Evolutionary conservation across 1,284 basidiomycete species (phyloP).

Genomic region (Tylopilus orsonianus): DNA sequence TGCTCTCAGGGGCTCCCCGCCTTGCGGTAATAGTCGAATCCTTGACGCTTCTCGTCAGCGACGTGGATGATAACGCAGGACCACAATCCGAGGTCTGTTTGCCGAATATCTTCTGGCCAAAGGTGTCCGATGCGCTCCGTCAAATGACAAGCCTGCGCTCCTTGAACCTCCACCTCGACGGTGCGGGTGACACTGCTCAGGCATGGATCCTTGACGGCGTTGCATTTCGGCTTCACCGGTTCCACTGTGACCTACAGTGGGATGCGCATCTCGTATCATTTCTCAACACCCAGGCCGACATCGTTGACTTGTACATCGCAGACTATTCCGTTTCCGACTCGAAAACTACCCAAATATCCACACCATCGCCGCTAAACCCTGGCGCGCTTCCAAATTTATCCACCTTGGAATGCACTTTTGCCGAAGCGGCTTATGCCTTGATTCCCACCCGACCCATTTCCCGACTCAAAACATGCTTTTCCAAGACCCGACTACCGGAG

Average conservation of each 20-base stretch:
- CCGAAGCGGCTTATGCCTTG: conserved; percentile 55
- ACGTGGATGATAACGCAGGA: conserved; percentile 9
- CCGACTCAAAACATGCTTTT: conserved; percentile 68
- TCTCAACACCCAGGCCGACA: conserved; percentile 48
- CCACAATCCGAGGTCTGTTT: conserved; percentile 6
- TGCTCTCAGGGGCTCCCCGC: conserved; percentile 45
- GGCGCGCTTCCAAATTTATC: conserved; percentile 47
- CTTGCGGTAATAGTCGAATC: conserved; percentile 51
- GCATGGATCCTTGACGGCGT: conserved; percentile 54
- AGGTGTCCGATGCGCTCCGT: conserved; percentile 47
- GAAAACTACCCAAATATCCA: conserved; percentile 2
- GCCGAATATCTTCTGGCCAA: conserved; percentile 49
- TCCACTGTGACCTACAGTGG: conserved; percentile 68
- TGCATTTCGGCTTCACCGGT: conserved; percentile 52
- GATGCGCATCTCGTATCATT: conserved; percentile 53
- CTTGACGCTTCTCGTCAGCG: conserved; percentile 45
- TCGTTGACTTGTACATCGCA: conserved; percentile 56
- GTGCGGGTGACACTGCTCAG: conserved; percentile 38
- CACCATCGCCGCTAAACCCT: conserved; percentile 28
- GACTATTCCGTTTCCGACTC: conserved; percentile 47
- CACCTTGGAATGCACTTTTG: conserved; percentile 62
- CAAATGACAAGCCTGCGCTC: conserved; percentile 46
- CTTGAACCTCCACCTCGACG: conserved; percentile 44
- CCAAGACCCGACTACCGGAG: conserved; percentile 43
- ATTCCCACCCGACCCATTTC: conserved; percentile 57